Evolutionary conservation across 2,329 filamentous ascomycete genomes (phyloP).

Genomic region (Fonsecaea pugnacius): DNA sequence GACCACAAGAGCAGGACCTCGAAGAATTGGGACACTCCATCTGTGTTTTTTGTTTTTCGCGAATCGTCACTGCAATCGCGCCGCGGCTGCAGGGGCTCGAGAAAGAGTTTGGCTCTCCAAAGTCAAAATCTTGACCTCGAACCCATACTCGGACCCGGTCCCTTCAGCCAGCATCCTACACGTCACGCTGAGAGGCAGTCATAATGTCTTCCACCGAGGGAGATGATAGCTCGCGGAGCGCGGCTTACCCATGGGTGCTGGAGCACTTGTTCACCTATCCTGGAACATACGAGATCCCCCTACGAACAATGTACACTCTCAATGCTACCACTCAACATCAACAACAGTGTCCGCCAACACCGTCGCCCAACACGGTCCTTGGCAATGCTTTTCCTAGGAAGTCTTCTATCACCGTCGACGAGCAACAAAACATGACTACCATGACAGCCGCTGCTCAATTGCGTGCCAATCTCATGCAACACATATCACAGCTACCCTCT

Average conservation of each 20-base stretch:
- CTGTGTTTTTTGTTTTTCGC: background rate
- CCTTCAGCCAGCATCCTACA: background rate
- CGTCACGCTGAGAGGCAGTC: background rate
- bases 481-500: conserved; percentile 62
- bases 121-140: background rate
- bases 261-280: conserved; percentile 66
- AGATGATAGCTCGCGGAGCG: conserved; percentile 42
- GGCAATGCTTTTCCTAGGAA: conserved; percentile 40
- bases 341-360: conserved; percentile 37
- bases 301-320: conserved; percentile 70
- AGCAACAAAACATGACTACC: conserved; percentile 36
- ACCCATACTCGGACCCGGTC: background rate
- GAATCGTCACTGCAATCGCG: background rate
- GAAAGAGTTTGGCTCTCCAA: background rate
- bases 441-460: conserved; percentile 48
- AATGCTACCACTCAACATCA: conserved; percentile 61
- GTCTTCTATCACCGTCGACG: conserved; percentile 29
- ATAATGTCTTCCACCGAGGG: conserved; percentile 20
- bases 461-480: conserved; percentile 49
- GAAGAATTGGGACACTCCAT: background rate
- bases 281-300: conserved; percentile 66
- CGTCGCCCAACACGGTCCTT: conserved; percentile 44
- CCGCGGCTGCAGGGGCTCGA: background rate
- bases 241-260: conserved; percentile 58
- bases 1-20: conserved; percentile 25